Evolutionary conservation across 305 asterid genomes (phyloP).

Genomic region (Lippia alba): DNA sequence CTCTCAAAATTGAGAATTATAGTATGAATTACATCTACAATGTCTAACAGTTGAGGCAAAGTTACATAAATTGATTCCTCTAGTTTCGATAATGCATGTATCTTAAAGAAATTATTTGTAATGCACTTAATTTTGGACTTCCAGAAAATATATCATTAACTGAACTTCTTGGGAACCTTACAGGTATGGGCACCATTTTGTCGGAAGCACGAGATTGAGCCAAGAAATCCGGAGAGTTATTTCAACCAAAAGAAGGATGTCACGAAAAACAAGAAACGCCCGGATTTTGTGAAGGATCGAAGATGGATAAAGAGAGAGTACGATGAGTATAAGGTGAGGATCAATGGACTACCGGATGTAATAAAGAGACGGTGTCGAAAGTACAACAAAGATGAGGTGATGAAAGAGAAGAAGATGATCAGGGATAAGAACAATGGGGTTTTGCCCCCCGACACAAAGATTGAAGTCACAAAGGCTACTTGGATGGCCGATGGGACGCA

Average conservation of each 20-base stretch:
- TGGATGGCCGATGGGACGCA: constrained; percentile 99
- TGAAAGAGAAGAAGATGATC: constrained; percentile 54
- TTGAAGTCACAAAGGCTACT: constrained; percentile 59
- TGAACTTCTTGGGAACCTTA: background rate
- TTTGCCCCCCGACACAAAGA: constrained; percentile 50
- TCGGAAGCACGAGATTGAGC: constrained; percentile 88
- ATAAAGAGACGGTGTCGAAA: constrained; percentile 70
- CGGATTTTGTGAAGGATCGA: constrained; percentile 91
- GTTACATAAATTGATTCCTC: no score
- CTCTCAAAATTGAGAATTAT: no score
- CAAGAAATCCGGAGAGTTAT: constrained; percentile 96
- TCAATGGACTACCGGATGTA: constrained; percentile 84
- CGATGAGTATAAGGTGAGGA: constrained; percentile 92
- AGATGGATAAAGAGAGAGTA: constrained; percentile 98
- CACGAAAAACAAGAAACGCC: constrained; percentile 74
- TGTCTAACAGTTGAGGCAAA: no score
- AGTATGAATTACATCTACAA: no score
- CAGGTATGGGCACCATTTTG: constrained; percentile 98
- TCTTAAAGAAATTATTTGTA: no score
- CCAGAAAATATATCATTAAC: no score
- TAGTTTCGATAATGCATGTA: no score
- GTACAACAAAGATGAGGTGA: constrained; percentile 66
- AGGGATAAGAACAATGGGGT: constrained; percentile 59
- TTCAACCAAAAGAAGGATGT: constrained; percentile 85
- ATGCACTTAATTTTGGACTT: no score